A percentile compares a stretch with the other conserved stretches of the same genome.
These are phyloP conservation scores for Boletus vermiculosoides DNA, from an alignment of 768 basidiomycete species.

Conservation along the genomic window DNA sequence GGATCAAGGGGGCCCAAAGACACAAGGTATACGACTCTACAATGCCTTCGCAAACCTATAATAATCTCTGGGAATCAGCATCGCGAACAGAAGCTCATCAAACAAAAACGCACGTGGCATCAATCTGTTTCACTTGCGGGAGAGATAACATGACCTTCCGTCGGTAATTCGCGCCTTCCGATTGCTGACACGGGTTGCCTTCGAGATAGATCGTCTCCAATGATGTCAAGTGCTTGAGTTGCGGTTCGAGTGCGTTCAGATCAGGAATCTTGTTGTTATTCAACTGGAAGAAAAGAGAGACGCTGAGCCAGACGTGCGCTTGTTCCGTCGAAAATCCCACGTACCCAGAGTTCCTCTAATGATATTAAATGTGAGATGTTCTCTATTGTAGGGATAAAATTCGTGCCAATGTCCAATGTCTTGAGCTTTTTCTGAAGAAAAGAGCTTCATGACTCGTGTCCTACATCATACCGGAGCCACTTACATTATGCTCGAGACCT, in stretches of 20 bases:
- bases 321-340: constrained; percentile 14
- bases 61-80: constrained; percentile 3
- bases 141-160: constrained; percentile 86
- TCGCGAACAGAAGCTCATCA: background rate
- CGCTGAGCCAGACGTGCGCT: background rate
- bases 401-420: constrained; percentile 86
- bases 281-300: constrained; percentile 48
- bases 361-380: constrained; percentile 72
- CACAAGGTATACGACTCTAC: constrained; percentile 85
- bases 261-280: constrained; percentile 84
- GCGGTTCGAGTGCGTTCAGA: constrained; percentile 61
- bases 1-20: background rate
- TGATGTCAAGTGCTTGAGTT: constrained; percentile 57
- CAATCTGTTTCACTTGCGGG: constrained; percentile 90
- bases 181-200: constrained; percentile 86
- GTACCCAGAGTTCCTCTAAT: constrained; percentile 95
- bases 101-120: constrained; percentile 79
- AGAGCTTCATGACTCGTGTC: background rate
- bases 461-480: constrained; percentile 19
- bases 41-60: constrained; percentile 56
- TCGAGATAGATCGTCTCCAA: constrained; percentile 93
- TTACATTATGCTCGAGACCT: constrained; percentile 81
- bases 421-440: constrained; percentile 58
- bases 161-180: constrained; percentile 75
- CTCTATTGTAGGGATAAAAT: constrained; percentile 77